These are phyloP conservation scores for Cairneyella variabilis DNA, from an alignment of 495 filamentous ascomycete genomes.

Conservation along the genomic window DNA sequence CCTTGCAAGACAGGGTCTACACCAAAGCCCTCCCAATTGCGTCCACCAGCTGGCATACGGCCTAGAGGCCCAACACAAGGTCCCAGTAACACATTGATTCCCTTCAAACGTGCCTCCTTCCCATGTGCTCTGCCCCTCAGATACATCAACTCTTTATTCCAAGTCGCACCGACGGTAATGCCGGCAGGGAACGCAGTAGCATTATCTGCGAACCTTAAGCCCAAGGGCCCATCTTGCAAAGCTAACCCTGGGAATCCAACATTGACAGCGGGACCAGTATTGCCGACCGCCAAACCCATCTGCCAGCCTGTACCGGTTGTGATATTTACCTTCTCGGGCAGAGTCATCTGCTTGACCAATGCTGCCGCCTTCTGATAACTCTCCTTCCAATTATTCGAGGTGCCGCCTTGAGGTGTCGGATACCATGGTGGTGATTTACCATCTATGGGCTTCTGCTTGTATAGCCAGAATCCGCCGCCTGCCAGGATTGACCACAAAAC, in stretches of 20 bases:
- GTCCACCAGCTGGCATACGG: slow-evolving; percentile 77
- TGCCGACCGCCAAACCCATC: slow-evolving; percentile 88
- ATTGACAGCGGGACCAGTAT: slow-evolving; percentile 67
- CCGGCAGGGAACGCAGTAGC: slow-evolving; percentile 81
- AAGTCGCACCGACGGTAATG: slow-evolving; percentile 79
- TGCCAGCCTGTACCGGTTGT: slow-evolving; percentile 91
- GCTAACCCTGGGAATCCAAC: slow-evolving; percentile 82
- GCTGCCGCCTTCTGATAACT: slow-evolving; percentile 78
- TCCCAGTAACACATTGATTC: slow-evolving; percentile 70
- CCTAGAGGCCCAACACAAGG: slow-evolving; percentile 76
- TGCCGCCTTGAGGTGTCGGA: slow-evolving; percentile 80
- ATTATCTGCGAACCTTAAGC: slow-evolving; percentile 71
- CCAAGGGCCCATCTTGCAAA: slow-evolving; percentile 87
- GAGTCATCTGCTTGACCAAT: slow-evolving; percentile 76
- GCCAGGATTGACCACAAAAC: slow-evolving; percentile 19
- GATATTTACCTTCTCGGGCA: slow-evolving; percentile 91
- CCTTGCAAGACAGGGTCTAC: slow-evolving; percentile 73
- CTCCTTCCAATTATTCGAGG: slow-evolving; percentile 63
- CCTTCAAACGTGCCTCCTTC: slow-evolving; percentile 66
- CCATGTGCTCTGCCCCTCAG: slow-evolving; percentile 64
- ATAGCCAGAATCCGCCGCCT: slow-evolving; percentile 19
- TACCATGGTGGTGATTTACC: slow-evolving; percentile 75
- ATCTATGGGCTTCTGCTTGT: slow-evolving; percentile 34
- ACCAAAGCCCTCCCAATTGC: slow-evolving; percentile 90
- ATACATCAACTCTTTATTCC: slow-evolving; percentile 79